Evolutionary conservation across 805 yeast species (phyloP).

Genomic region (Danielozyma ontarioensis): DNA sequence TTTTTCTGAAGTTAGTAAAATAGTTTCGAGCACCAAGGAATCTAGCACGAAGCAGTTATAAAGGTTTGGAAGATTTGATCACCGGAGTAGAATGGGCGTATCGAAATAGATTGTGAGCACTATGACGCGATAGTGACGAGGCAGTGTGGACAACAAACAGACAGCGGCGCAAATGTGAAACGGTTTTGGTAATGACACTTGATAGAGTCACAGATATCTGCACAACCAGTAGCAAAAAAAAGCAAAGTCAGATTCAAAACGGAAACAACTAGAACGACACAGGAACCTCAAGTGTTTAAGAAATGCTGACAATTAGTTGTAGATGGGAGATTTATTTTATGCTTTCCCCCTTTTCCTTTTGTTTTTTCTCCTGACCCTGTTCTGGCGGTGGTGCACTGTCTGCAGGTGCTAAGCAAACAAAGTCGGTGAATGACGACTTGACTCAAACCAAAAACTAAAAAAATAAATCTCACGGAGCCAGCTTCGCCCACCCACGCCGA

Average conservation of each 20-base stretch:
- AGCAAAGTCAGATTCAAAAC: neutral
- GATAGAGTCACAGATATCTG: constrained; percentile 1
- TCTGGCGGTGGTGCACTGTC: neutral
- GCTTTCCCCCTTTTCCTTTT: neutral
- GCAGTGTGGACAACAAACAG: no score
- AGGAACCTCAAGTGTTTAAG: no score
- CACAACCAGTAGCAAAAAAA: constrained; percentile 5
- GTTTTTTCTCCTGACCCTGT: neutral
- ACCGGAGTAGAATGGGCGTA: constrained; percentile 1
- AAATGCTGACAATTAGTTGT: no score
- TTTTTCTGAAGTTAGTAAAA: constrained; percentile 21
- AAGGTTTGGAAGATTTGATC: constrained; percentile 2
- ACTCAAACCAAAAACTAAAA: no score
- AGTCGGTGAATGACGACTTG: neutral
- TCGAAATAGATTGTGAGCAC: no score
- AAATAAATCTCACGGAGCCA: no score
- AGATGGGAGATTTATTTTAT: neutral
- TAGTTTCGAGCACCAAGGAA: neutral
- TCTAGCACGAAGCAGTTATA: neutral
- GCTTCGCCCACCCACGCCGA: no score
- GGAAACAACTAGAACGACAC: no score
- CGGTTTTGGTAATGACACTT: no score
- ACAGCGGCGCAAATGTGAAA: no score
- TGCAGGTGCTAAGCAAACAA: neutral
- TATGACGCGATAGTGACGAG: no score